phyloP scores from a whole-genome alignment of 2,329 filamentous ascomycete species.

The Penicillium sp. region DNA sequence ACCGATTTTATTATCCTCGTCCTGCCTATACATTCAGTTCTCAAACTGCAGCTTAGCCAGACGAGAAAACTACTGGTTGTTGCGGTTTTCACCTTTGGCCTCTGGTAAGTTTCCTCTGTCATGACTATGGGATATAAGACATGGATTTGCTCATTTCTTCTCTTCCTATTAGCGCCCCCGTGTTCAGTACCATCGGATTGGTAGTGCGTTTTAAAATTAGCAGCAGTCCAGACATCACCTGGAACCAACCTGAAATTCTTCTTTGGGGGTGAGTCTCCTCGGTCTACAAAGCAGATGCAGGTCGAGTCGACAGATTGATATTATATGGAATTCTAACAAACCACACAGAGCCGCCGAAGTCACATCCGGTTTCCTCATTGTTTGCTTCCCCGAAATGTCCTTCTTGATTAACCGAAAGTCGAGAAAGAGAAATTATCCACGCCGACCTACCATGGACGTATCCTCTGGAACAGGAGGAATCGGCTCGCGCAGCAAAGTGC shows the following conservation, averaged over 20 bases:
- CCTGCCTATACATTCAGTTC: conserved; percentile 14
- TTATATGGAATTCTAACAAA: background rate
- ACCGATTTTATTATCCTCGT: conserved; percentile 17
- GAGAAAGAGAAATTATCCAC: conserved; percentile 1
- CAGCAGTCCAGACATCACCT: conserved; percentile 11
- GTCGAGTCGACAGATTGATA: background rate
- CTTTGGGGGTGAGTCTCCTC: conserved; percentile 13
- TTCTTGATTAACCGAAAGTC: conserved; percentile 10
- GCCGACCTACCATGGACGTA: conserved; percentile 6
- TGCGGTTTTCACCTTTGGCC: conserved; percentile 15
- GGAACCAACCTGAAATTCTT: conserved; percentile 15
- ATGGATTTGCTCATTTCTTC: background rate
- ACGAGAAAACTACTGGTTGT: conserved; percentile 10
- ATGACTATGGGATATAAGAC: background rate
- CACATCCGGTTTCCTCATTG: conserved; percentile 10
- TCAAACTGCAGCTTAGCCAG: conserved; percentile 14
- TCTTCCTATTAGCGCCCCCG: conserved; percentile 3
- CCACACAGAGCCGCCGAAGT: conserved; percentile 11
- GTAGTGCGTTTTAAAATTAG: conserved; percentile 13
- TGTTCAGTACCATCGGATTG: conserved; percentile 14
- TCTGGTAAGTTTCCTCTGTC: conserved; percentile 9
- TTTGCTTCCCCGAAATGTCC: conserved; percentile 15
- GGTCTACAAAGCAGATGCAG: background rate
- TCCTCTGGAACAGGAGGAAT: background rate
- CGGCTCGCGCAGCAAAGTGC: conserved; percentile 10